phyloP scores from a whole-genome alignment of 208 protist genomes.

The Naegleria fowleri region DNA sequence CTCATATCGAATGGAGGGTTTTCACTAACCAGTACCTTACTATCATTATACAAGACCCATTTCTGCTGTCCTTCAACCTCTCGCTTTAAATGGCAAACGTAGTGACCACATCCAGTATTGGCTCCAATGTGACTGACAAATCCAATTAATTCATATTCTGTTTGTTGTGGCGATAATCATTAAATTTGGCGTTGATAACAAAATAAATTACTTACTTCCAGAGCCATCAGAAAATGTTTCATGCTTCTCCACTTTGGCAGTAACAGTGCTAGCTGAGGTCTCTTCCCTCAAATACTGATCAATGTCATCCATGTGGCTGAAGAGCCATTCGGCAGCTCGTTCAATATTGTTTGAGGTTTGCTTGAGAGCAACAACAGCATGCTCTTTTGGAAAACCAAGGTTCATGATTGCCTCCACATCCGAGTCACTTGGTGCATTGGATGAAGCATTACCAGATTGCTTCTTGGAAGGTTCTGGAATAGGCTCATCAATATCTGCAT shows the following conservation, averaged over 20 bases:
- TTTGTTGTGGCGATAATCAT: constrained; percentile 51
- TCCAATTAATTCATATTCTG: constrained; percentile 61
- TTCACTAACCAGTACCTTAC: constrained; percentile 76
- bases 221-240: neutral
- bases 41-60: constrained; percentile 91
- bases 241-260: neutral
- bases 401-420: constrained; percentile 38
- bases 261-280: neutral
- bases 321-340: constrained; percentile 90
- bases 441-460: neutral
- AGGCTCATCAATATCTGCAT: constrained; percentile 49
- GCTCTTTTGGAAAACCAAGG: constrained; percentile 52
- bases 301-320: constrained; percentile 73
- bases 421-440: constrained; percentile 25
- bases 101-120: constrained; percentile 74
- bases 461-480: constrained; percentile 16
- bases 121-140: constrained; percentile 83
- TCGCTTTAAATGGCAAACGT: constrained; percentile 78
- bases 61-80: constrained; percentile 39
- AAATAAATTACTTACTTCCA: neutral
- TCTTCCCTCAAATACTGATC: neutral
- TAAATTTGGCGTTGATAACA: neutral
- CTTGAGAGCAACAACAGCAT: constrained; percentile 62
- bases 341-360: constrained; percentile 81
- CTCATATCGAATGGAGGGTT: constrained; percentile 78